Conservation (phyloP, 129 eudicot species). For the sunflower (Helianthus annuus) region HanXRQr2.0-SUNRISE NC_035442.2:75380177-75380676, state of each 20-base stretch:
- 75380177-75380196: too few species aligned
- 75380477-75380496: constrained; percentile 13
- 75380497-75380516: neutral
- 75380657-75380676: too few species aligned
- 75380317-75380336: neutral
- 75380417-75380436: neutral
- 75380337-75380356: neutral
- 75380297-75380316: neutral
- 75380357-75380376: neutral
- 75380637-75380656: too few species aligned
- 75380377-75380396: constrained; percentile 13
- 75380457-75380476: constrained; percentile 9
- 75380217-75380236: neutral
- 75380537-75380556: neutral
- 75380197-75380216: too few species aligned
- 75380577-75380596: neutral
- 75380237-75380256: neutral
- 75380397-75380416: neutral
- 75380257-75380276: neutral
- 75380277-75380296: neutral
- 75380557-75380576: too few species aligned
- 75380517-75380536: neutral
- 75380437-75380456: too few species aligned
- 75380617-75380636: too few species aligned
- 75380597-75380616: neutral